Percentiles rank a stretch among this genome's conserved stretches.
Evolutionary conservation across 108 stramenopile genomes (phyloP).

Genomic region (Tribonema minus): DNA sequence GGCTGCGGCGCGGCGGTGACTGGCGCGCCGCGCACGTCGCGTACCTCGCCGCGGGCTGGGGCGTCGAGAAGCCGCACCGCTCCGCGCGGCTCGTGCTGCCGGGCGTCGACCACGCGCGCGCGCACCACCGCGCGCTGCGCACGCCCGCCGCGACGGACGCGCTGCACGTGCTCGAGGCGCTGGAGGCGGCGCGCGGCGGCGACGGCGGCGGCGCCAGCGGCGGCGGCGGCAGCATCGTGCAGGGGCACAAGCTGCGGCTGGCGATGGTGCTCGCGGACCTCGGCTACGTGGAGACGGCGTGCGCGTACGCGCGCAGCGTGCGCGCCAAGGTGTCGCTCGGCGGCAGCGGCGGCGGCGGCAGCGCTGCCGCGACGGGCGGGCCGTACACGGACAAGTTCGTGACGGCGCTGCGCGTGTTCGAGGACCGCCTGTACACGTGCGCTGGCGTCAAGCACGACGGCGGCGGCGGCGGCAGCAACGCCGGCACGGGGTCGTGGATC

Average conservation of each 20-base stretch:
- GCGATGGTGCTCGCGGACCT: constrained; percentile 29
- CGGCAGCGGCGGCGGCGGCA: neutral
- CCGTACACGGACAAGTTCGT: constrained; percentile 25
- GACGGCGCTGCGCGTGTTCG: constrained; percentile 2
- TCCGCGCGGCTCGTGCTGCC: constrained; percentile 18
- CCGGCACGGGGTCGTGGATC: too few species aligned
- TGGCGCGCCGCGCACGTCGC: constrained; percentile 9
- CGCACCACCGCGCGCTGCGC: constrained; percentile 13
- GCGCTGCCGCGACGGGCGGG: neutral
- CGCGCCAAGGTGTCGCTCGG: constrained; percentile 9
- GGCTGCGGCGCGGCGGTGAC: constrained; percentile 1
- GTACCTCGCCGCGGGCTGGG: constrained; percentile 13
- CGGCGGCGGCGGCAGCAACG: too few species aligned
- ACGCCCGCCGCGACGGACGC: constrained; percentile 21
- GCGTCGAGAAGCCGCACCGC: constrained; percentile 5
- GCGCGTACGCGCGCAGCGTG: constrained; percentile 4
- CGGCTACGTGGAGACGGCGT: constrained; percentile 21
- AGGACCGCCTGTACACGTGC: constrained; percentile 28
- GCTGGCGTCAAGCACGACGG: too few species aligned
- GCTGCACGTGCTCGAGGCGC: constrained; percentile 13
- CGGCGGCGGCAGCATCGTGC: neutral
- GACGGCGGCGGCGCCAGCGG: neutral
- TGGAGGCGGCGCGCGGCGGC: constrained; percentile 5
- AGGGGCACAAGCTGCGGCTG: constrained; percentile 34
- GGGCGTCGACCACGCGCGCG: constrained; percentile 21